A percentile compares a stretch with the other conserved stretches of the same genome.
Evolutionary conservation across 2,329 filamentous ascomycete genomes (phyloP).

Genomic region (Sphaerulina populicola): DNA sequence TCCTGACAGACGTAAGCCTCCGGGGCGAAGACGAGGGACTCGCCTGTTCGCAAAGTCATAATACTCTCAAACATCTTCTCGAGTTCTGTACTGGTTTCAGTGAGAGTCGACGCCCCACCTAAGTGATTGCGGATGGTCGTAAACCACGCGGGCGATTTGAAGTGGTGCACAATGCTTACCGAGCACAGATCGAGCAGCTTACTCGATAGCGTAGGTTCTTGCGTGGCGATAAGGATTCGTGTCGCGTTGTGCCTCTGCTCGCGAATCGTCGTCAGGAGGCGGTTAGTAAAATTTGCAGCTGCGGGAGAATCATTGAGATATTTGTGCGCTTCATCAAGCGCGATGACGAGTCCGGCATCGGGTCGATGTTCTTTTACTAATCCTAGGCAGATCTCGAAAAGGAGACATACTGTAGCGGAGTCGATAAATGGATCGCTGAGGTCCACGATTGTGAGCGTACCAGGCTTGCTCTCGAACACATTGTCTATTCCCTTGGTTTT

Average conservation of each 20-base stretch:
- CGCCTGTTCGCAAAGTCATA: conserved; percentile 26
- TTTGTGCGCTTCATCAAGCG: conserved; percentile 72
- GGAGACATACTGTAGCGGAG: conserved; percentile 55
- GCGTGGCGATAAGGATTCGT: conserved; percentile 63
- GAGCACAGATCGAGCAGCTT: conserved; percentile 63
- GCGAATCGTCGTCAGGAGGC: conserved; percentile 55
- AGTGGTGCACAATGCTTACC: conserved; percentile 64
- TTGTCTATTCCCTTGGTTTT: not conserved
- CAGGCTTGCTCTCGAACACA: conserved; percentile 33
- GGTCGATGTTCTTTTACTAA: conserved; percentile 47
- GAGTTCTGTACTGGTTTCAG: not conserved
- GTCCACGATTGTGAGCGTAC: conserved; percentile 59
- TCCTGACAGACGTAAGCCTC: conserved; percentile 21
- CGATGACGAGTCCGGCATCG: conserved; percentile 49
- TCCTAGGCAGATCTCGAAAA: conserved; percentile 64
- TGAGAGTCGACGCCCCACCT: conserved; percentile 35
- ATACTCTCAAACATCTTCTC: conserved; percentile 27
- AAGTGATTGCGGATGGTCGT: conserved; percentile 40
- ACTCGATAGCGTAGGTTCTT: conserved; percentile 65
- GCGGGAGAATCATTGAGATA: conserved; percentile 46
- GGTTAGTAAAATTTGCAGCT: conserved; percentile 51
- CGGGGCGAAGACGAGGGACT: conserved; percentile 31
- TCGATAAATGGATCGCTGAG: conserved; percentile 65
- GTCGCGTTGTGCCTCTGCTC: conserved; percentile 62
- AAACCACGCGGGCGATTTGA: conserved; percentile 59